These are phyloP conservation scores for Podaxis sp. DNA, from an alignment of 768 basidiomycete species.

Conservation along the genomic window DNA sequence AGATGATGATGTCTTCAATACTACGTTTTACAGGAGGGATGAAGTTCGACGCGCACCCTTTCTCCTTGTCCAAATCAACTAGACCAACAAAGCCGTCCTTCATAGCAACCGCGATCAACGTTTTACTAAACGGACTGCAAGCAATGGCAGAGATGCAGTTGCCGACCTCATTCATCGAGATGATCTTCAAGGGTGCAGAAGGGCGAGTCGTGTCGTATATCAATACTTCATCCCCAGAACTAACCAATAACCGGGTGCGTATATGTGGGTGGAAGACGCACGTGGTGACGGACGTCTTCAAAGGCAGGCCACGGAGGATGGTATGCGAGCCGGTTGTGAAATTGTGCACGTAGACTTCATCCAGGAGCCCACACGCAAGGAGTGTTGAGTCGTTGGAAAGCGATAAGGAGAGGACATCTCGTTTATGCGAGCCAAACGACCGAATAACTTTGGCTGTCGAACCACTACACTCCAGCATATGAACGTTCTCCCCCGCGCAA, in stretches of 20 bases:
- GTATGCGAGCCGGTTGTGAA: conserved; percentile 52
- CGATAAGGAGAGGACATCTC: conserved; percentile 49
- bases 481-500: conserved; percentile 41
- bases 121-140: conserved; percentile 77
- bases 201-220: conserved; percentile 65
- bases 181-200: conserved; percentile 50
- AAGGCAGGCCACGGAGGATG: conserved; percentile 52
- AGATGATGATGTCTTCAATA: background rate
- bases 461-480: conserved; percentile 45
- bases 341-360: conserved; percentile 59
- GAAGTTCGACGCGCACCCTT: conserved; percentile 43
- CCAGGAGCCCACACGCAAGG: conserved; percentile 54
- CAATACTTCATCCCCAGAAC: conserved; percentile 47
- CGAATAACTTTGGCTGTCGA: conserved; percentile 38
- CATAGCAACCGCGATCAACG: conserved; percentile 58
- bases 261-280: conserved; percentile 64
- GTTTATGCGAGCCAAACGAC: conserved; percentile 52
- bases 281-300: conserved; percentile 35
- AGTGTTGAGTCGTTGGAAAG: conserved; percentile 57
- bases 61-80: conserved; percentile 75
- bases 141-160: conserved; percentile 56
- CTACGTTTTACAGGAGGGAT: background rate
- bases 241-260: conserved; percentile 59
- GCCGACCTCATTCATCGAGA: conserved; percentile 43
- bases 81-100: conserved; percentile 53